Conservation (phyloP, 805 yeast genomes). For the Candida rishiriensis region DNA sequence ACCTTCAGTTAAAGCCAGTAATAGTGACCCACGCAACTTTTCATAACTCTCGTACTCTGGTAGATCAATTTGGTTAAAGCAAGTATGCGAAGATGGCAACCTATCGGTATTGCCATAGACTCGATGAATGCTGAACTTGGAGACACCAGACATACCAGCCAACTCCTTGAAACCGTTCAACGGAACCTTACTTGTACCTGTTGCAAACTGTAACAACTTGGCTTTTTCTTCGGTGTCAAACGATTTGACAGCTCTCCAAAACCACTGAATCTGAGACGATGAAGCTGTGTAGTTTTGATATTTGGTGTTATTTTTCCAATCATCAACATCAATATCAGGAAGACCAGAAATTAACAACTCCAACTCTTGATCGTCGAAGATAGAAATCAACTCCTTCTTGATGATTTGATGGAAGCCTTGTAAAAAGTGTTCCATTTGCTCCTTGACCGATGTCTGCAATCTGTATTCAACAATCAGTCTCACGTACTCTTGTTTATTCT, state of each 20-base stretch:
- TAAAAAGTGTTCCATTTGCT: constrained; percentile 81
- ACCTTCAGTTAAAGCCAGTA: constrained; percentile 89
- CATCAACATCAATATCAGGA: constrained; percentile 94
- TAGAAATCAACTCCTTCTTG: constrained; percentile 74
- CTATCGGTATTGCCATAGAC: constrained; percentile 84
- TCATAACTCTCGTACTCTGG: constrained; percentile 93
- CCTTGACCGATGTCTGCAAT: constrained; percentile 74
- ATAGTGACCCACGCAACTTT: constrained; percentile 70
- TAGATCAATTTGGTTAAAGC: constrained; percentile 90
- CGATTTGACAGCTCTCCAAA: constrained; percentile 96
- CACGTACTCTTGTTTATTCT: constrained; percentile 87
- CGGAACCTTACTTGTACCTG: constrained; percentile 97
- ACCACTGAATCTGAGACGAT: constrained; percentile 89
- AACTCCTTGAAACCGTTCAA: constrained; percentile 87
- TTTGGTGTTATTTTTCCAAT: constrained; percentile 85
- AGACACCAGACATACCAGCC: constrained; percentile 80
- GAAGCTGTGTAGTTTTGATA: constrained; percentile 79
- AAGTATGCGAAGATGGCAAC: constrained; percentile 89
- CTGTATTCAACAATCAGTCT: constrained; percentile 81
- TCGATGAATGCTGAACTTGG: constrained; percentile 84
- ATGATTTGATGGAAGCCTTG: constrained; percentile 88
- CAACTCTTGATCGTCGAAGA: constrained; percentile 93
- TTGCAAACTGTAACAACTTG: constrained; percentile 87
- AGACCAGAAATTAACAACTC: constrained; percentile 90
- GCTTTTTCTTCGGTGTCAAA: constrained; percentile 94